Base-by-base conservation (phyloP, 805 yeast genomes). In the Cyberlindnera saturnus region DNA sequence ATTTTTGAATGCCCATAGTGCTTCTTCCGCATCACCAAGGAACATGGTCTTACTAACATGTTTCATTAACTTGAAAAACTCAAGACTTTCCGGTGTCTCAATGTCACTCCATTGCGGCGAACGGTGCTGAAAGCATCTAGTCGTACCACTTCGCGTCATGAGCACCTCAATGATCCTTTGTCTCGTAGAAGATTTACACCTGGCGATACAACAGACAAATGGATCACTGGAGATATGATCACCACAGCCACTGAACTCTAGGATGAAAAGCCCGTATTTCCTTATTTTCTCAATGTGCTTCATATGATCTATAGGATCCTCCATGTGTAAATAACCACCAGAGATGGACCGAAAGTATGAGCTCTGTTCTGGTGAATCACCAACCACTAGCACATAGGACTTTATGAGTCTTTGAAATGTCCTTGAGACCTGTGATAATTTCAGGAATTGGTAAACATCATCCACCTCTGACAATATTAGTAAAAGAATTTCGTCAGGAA, bases 401-500 rank as follows among this genome's bases (percentile, higher is more conserved):
- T 32, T 44, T 4, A 56, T 32, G 2, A 55, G 18, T 14, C 16
- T 9, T 23, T 51, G 55, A n/a, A 56, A 44, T 8, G 32, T 42
- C 15, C 36, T 41, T 38, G 56, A 53, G 10, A 53, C 56, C 4
- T 7, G 18, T 3, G 42, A 32, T 7, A 54, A 30, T 2, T 19
- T 31, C 39, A 50, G 34, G 39, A 44, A 49, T 17, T 41, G 48
- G 34, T 46, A 52, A 6, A 51, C 45, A 37, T 56, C 59, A 20
- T 47, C 52, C 6, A 53, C 9, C 1, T 43, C 38, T 7, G 29
- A 28, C 9, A 54, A 26, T 11, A 56, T 40, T 41, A 45, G 36
- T 3, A 41, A n/a, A 5, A 56, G 44, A 0, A 51, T 16, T 43
- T 54, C 60, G 16, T 37, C 41, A 23, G 60, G 60, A 6, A 56